Evolutionary conservation across 345 rosid species (phyloP), one percentile per base, ranked within the genome.

Genomic region (Cardamine occulta): DNA sequence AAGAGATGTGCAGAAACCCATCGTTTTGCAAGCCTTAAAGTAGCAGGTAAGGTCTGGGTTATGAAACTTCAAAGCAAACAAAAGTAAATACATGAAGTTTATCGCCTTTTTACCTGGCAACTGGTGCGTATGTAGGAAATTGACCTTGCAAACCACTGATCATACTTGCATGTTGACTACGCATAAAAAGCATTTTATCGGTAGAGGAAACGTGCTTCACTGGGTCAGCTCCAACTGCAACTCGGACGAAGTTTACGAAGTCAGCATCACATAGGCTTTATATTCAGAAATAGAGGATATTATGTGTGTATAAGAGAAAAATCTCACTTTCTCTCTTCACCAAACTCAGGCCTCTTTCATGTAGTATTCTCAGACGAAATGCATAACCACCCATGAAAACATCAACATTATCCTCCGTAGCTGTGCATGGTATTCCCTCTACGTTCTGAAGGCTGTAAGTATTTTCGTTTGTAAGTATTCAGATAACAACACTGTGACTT

Each of bases 141-240:
- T 77, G 74, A 74, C 91, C 86, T 80, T 82, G 89, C 74, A 94
- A 73, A 42, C 97, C 97, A 83, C 91, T 89, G 48, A 94, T 88
- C 95, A 90, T 91, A 83, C 97, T 94, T 66, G 98, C 87, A 87
- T 94, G 98, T 81, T 91, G 97, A 68, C 93, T 77, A 10, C 75
- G 75, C 58, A 91, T 44, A 79, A 94, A 91, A 59, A 94, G 92
- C 61, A 76, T 83, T 84, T 69, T 86, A 81, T 94, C 98, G 39
- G 66, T 65, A 28, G 86, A 82, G 73, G 87, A 86, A 53, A 92
- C 86, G 47, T 42, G 73, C 85, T 86, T 90, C 72, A 71, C 61
- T 70, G 70, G 85, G 70, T 84, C 81, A 29, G 29, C 75, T 74
- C 88, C 92, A 81, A 42, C 97, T 89, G 71, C 80, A 80, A 73